Base-by-base conservation (phyloP, 257 asterid genomes). In the Nicotiana undulata region DNA sequence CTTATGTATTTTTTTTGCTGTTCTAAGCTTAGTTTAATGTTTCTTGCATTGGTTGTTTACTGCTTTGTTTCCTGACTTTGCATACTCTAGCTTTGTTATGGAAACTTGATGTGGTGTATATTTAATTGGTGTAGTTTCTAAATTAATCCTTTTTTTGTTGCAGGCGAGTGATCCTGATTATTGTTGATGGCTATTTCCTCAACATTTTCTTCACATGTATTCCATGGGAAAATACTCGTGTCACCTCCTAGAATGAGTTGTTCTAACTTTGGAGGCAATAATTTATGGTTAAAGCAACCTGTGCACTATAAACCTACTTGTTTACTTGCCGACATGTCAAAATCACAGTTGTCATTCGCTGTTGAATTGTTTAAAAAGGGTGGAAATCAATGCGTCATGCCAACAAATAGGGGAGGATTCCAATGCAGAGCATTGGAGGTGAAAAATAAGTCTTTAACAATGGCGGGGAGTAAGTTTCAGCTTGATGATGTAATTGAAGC, bases 401-500 rank as follows among this genome's bases (percentile, higher is more conserved):
- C 53, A 59, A 76, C 66, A n/a, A 65, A 79, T 75, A 81, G 87
- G 28, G 11, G 40, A 63, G 26, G 10, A 76, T 26, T 86, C 55
- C 72, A 82, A 46, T 93, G 97, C 85, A 81, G 83, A 37, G 90
- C 94, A 2, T 72, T 93, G 74, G 86, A 86, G 63, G 88, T 90
- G 52, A 94, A 86, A 80, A 84, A 80, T 2, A 81, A 82, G 51
- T 85, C 89, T 81, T 76, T 84, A 2, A 68, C 78, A 76, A 51
- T 82, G 6, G 28, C 56, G 28, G 95, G 91, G 58, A 91, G 82
- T 58, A 95, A 89, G 82, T 94, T 89, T 86, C 97, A 88, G 6
- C 91, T 95, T 10, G 90, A 90, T 66, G 96, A 95, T 80, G 89
- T 93, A 40, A 92, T 95, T 78, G 97, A 95, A 83, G 91, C 98